Conservation (phyloP, 1,284 basidiomycete species). For the Termitomyces sp. region DNA sequence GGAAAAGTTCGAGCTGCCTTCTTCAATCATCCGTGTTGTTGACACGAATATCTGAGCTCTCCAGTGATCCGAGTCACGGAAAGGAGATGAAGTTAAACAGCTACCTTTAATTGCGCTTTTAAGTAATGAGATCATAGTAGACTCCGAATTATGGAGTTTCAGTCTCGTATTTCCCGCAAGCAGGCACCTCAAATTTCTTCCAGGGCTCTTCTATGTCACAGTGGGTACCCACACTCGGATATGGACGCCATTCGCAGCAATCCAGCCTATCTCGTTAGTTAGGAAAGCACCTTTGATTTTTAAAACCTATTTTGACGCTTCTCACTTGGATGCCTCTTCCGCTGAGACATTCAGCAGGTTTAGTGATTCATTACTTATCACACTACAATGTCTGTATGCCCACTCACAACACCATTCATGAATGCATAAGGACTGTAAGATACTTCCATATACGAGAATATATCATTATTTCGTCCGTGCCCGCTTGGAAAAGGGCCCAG, state of each 20-base stretch:
- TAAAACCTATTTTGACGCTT: not conserved
- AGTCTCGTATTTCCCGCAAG: not conserved
- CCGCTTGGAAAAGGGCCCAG: conserved; percentile 39
- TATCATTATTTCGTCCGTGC: conserved; percentile 31
- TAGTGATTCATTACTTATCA: not conserved
- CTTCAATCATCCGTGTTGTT: not conserved
- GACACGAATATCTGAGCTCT: not conserved
- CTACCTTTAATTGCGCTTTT: not conserved
- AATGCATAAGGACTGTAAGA: not conserved
- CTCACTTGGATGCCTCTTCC: not conserved
- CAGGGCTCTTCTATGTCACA: not conserved
- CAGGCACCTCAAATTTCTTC: not conserved
- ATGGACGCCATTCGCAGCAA: not conserved
- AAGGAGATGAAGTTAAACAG: not conserved
- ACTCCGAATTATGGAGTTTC: not conserved
- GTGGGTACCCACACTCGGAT: not conserved
- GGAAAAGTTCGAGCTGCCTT: not conserved
- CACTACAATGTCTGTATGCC: not conserved
- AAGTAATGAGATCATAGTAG: not conserved
- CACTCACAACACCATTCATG: not conserved
- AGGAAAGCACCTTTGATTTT: not conserved
- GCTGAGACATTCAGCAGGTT: not conserved
- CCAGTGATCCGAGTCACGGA: not conserved
- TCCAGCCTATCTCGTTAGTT: not conserved
- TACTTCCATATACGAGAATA: not conserved